Base-by-base conservation (phyloP, 1,139 yeast genomes). In the Yamadazyma trypodendri region DNA sequence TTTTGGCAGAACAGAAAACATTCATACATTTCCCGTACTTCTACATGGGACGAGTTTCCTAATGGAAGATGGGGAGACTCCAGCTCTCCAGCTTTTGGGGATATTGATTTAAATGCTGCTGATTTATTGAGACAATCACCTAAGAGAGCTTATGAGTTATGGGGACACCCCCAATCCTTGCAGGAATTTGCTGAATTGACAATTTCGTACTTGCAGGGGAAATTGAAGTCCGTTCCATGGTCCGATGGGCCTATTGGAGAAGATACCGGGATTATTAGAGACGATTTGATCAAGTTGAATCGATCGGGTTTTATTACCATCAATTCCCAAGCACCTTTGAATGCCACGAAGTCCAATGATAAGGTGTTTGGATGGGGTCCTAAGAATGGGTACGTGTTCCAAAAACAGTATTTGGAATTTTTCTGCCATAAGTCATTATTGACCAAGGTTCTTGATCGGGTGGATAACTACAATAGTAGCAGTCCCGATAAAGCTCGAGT, bases 11-110 rank as follows among this genome's bases (percentile, higher is more conserved):
- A 89, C 61, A 79, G 97, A 67, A 90, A 90, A 57, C 86, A 85
- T 61, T 83, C 95, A 15, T 92, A 90, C 59, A 81, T 89, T 45
- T 77, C 89, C 31, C 77, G 98, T 61, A 92, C 97, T 14, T 81
- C 95, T 25, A 85, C 86, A 41, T 88, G 96, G 95, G 95, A 88
- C 64, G 96, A 88, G 60, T 88, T 87, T 58, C 96, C 96, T 36
- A 88, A 88, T 62, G 96, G 96, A 48, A 75, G 96, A 64, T 88
- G 95, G 86, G 96, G 96, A 56, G 95, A 88, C 57, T 84, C 96
- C 8, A 74, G 94, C 41, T 87, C 96, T 30, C 96, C 96, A 8
- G 96, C 96, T 5, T 88, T 84, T 61, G 96, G 96, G 56, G 96
- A 88, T 50, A 73, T 84, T 45, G 90, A 83, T 56, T 68, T 83